A percentile compares a stretch with the other conserved stretches of the same genome.
phyloP scores from a whole-genome alignment of 2,329 filamentous ascomycete genomes.

The Aureobasidium melanogenum region DNA sequence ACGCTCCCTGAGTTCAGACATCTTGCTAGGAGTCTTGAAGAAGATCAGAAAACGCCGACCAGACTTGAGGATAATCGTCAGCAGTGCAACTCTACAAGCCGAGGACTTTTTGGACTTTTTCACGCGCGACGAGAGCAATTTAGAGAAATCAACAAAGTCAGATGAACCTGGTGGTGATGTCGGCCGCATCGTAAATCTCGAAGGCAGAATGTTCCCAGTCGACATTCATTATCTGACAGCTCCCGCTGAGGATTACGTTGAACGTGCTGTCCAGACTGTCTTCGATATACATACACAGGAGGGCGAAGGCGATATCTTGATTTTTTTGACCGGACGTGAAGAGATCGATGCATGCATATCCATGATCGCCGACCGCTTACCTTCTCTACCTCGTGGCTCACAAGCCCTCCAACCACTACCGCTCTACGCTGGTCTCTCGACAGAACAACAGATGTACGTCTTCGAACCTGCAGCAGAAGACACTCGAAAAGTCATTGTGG shows the following conservation, averaged over 20 bases:
- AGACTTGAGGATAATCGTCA: slow-evolving; percentile 80
- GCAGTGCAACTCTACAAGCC: slow-evolving; percentile 86
- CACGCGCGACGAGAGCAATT: slow-evolving; percentile 30
- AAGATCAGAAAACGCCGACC: slow-evolving; percentile 75
- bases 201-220: slow-evolving; percentile 82
- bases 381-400: slow-evolving; percentile 50
- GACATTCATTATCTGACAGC: slow-evolving; percentile 73
- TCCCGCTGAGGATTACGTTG: slow-evolving; percentile 78
- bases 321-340: slow-evolving; percentile 87
- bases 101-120: slow-evolving; percentile 82
- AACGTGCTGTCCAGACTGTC: slow-evolving; percentile 71
- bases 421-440: slow-evolving; percentile 79
- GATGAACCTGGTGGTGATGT: slow-evolving; percentile 22
- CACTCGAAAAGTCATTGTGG: slow-evolving; percentile 82
- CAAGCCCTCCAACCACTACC: slow-evolving; percentile 62
- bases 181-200: slow-evolving; percentile 68
- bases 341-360: slow-evolving; percentile 83
- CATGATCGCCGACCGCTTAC: slow-evolving; percentile 63
- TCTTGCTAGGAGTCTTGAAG: slow-evolving; percentile 80
- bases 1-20: slow-evolving; percentile 82
- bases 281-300: slow-evolving; percentile 82
- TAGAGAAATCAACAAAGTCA: neutral
- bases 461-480: slow-evolving; percentile 77
- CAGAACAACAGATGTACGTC: slow-evolving; percentile 89
- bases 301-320: slow-evolving; percentile 72